Evolutionary conservation across 2,329 filamentous ascomycete species (phyloP), one percentile per base, ranked within the genome.

Genomic region (Phialophora expanda): DNA sequence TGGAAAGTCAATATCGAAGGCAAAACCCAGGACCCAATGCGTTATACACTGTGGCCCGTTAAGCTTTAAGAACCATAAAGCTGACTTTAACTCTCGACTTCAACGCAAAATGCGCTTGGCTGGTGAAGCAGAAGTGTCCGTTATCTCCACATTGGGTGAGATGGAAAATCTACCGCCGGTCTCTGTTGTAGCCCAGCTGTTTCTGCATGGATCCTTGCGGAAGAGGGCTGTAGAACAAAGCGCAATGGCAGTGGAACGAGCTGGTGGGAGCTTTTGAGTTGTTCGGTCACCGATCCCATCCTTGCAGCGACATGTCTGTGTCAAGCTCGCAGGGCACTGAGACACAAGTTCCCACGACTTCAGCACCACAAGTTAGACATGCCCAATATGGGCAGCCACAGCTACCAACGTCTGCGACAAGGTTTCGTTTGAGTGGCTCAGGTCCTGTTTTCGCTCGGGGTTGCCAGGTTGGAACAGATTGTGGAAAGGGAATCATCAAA

Each of bases 41-140:
- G 38, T 58, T 48, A 32, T 58, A 22, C 38, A 12, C 24, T 58
- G 44, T 48, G 34, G 12, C 56, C 56, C 11, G 6, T 20, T 32
- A 30, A 56, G 59, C 50, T 62, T 62, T 20, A 12, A 6, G 14
- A 48, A n/a, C 50, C 20, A 11, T 44, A 30, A 14, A n/a, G 6
- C 17, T 30, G 48, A 61, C 58, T 30, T n/a, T 38, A 61, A 55
- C 48, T 46, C 59, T 34, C 12, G 12, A 61, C n/a, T 44, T 48
- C 53, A 54, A 61, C 46, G 12, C 46, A 41, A 61, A 61, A 54
- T 54, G 11, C 46, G 5, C 12, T 53, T 32, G 8, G 57, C 32
- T 51, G 57, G 57, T 1, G 14, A 22, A 24, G 44, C 17, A 60
- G 53, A 28, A 51, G 30, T 1, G 26, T 32, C 28, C 9, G 11